Evolutionary conservation across 2,329 filamentous ascomycete species (phyloP), one percentile per base, ranked within the genome.

Genomic region (Arachnomyces sp.): DNA sequence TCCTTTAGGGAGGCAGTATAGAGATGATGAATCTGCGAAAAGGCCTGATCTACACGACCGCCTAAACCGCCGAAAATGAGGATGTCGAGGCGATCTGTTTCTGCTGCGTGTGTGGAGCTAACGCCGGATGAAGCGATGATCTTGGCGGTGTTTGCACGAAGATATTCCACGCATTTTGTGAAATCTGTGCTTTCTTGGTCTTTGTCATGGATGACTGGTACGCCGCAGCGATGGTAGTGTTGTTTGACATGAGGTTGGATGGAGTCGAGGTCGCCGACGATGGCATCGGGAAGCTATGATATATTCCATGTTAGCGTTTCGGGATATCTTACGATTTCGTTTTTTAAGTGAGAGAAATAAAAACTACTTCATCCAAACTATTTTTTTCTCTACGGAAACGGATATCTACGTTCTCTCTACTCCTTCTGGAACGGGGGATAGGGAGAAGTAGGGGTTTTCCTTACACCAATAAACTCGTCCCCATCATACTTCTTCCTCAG

Each of bases 141-240:
- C 8, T 54, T 50, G 21, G 40, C 36, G 4, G 47, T 51, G 37
- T 60, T 55, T 4, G 37, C 51, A 35, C 73, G 74, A 47, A 80
- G 73, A 63, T 74, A 82, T 49, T 62, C 71, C 50, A 84, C 75
- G 52, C 80, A 86, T 68, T 98, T 98, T 52, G 77, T 81, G 52
- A 96, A 95, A 61, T 98, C 92, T 18, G 92, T 95, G 14, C 82
- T 84, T 52, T 93, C 77, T 62, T 96, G 86, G 57, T 93, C 86
- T n/a, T 71, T 60, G 47, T 90, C 80, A 51, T 79, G 68, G 48
- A 86, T 72, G 39, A 96, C 71, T 9, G 71, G 56, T 2, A 86
- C 74, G 18, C 70, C 61, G 38, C 73, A 70, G 15, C 69, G 65
- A 28, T 74, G 69, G 64, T 89, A 94, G 62, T 84, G 82, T n/a